Percentiles rank a stretch among this genome's conserved stretches.
Evolutionary conservation across 805 yeast species (phyloP).

Genomic region (Schwanniomyces yamadae): DNA sequence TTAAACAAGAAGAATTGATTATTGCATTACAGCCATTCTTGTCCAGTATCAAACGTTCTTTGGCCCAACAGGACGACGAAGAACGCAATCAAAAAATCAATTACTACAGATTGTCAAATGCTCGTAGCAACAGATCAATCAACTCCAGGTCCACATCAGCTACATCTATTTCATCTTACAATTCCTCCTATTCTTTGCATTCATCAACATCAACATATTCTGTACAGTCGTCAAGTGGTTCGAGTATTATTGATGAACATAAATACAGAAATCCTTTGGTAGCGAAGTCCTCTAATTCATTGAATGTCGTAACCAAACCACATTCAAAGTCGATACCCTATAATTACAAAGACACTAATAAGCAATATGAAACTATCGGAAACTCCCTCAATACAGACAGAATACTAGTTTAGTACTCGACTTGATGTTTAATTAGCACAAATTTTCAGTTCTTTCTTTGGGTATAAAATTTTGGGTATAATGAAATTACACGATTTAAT

Average conservation of each 20-base stretch:
- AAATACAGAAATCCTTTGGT: constrained; percentile 10
- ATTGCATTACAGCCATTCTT: constrained; percentile 73
- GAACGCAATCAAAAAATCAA: constrained; percentile 27
- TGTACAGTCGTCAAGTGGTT: constrained; percentile 5
- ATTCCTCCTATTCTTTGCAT: constrained; percentile 16
- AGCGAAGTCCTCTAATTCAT: constrained; percentile 9
- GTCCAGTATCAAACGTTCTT: constrained; percentile 62
- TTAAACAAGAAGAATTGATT: constrained; percentile 68
- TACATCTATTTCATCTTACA: constrained; percentile 12
- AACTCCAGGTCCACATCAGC: constrained; percentile 11
- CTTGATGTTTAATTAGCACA: no score
- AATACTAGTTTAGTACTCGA: no score
- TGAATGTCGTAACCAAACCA: neutral
- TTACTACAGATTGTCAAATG: constrained; percentile 30
- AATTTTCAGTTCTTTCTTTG: no score
- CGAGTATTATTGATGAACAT: constrained; percentile 5
- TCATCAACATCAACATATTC: constrained; percentile 14
- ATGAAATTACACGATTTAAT: no score
- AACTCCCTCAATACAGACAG: no score
- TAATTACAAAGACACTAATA: neutral
- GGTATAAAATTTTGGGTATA: no score
- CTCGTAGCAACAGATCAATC: constrained; percentile 11
- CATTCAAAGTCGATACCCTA: neutral
- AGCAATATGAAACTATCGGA: no score
- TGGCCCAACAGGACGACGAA: constrained; percentile 25